Evolutionary conservation across 306 rosid species (phyloP), one percentile per base, ranked within the genome.

Genomic region (Oemleria cerasiformis): DNA sequence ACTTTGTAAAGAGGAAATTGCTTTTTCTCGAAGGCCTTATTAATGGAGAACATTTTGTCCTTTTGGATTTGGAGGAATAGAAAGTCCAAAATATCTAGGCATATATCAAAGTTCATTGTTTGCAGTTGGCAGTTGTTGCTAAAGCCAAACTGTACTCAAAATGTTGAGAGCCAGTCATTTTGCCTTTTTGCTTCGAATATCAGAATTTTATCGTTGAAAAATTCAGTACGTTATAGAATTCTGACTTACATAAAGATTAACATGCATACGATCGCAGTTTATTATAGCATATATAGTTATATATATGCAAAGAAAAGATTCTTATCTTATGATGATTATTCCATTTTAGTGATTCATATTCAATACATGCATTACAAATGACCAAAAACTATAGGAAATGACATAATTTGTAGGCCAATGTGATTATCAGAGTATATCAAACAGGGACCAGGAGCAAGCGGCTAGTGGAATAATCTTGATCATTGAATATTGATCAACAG

Each of bases 1-100:
- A 30, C 36, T 30, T 30, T 30, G 36, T 30, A 30, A 30, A 30
- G 39, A 61, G 13, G 17, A 61, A 59, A 30, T 59, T 53, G 54
- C 65, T 70, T 55, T 41, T 70, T 40, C 44, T 56, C 21, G 44
- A 57, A 43, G 44, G 43, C 43, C 44, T 16, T 43, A 43, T 58
- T 57, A n/a, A n/a, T n/a, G 44, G 55, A 57, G 44, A 25, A 57
- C 65, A 12, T 41, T 57, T 44, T 16, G 74, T 34, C 63, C 73
- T 11, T 43, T 70, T 7, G 36, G 74, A 70, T 70, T 70, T 57
- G 74, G 19, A 23, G 56, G 74, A 70, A 70, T 70, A 57, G 56
- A 16, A 57, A 56, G 66, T 55, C 54, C 55, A 43, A 39, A 55
- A 55, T 20, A 51, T 6, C 50, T 36, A 47, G 40, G 74, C 41